Evolutionary conservation across 176 grass and related monocot genomes (phyloP).

Genomic region (Triticum urartu): DNA sequence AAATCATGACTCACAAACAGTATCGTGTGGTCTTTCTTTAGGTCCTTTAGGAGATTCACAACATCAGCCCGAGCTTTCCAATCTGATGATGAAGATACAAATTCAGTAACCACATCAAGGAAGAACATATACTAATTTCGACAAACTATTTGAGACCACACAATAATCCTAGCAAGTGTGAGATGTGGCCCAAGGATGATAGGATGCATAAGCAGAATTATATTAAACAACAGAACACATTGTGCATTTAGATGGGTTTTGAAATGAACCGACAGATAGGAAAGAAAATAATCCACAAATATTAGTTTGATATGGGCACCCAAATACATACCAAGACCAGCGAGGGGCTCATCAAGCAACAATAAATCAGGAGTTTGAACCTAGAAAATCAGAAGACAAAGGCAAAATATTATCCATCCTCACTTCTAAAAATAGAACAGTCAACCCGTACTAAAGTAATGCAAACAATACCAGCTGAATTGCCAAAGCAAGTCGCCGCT

Average conservation of each 20-base stretch:
- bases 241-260: background rate
- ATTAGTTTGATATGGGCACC: background rate
- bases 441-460: too few species aligned
- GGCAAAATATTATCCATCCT: background rate
- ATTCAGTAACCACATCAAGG: background rate
- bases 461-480: too few species aligned
- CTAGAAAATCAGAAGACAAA: constrained; percentile 41
- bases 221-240: background rate
- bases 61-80: constrained; percentile 92
- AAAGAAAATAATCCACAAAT: constrained; percentile 4
- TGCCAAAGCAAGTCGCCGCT: too few species aligned
- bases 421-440: too few species aligned
- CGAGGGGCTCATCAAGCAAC: constrained; percentile 89
- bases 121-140: background rate
- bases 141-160: background rate
- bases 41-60: constrained; percentile 74
- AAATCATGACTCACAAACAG: constrained; percentile 86
- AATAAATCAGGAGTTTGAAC: constrained; percentile 86
- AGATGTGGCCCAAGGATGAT: background rate
- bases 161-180: background rate
- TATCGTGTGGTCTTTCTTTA: constrained; percentile 75
- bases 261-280: background rate
- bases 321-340: constrained; percentile 65
- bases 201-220: background rate
- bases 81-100: constrained; percentile 43